phyloP scores from a whole-genome alignment of 495 filamentous ascomycete species.

The Monascus purpureus region DNA sequence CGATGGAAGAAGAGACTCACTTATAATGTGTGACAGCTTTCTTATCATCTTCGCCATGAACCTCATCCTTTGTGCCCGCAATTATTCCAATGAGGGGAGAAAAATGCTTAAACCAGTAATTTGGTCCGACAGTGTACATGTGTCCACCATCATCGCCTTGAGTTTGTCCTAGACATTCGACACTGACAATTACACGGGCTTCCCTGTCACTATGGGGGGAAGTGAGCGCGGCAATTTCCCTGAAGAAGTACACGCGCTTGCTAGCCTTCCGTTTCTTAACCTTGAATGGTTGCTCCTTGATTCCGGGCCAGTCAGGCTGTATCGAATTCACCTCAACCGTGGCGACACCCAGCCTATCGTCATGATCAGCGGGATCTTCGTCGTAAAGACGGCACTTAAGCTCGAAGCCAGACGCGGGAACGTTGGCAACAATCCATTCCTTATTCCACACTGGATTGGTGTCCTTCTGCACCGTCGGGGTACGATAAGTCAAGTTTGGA shows the following conservation, averaged over 20 bases:
- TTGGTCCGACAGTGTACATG: conserved; percentile 63
- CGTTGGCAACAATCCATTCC: conserved; percentile 77
- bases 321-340: conserved; percentile 47
- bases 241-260: conserved; percentile 67
- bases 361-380: conserved; percentile 74
- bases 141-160: conserved; percentile 56
- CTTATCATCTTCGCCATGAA: conserved; percentile 29
- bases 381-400: conserved; percentile 76
- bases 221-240: conserved; percentile 45
- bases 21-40: conserved; percentile 53
- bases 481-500: conserved; percentile 56
- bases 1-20: conserved; percentile 27
- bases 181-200: conserved; percentile 50
- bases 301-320: conserved; percentile 50
- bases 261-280: conserved; percentile 74
- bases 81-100: conserved; percentile 80
- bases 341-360: conserved; percentile 77
- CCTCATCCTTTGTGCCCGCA: conserved; percentile 56
- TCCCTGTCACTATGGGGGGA: conserved; percentile 39
- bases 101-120: conserved; percentile 70
- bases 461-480: conserved; percentile 54
- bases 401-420: conserved; percentile 62
- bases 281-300: conserved; percentile 49
- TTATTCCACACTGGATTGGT: conserved; percentile 68
- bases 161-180: conserved; percentile 62